phyloP scores from a whole-genome alignment of 2,329 filamentous ascomycete genomes.

The Sporothrix curviconia region DNA sequence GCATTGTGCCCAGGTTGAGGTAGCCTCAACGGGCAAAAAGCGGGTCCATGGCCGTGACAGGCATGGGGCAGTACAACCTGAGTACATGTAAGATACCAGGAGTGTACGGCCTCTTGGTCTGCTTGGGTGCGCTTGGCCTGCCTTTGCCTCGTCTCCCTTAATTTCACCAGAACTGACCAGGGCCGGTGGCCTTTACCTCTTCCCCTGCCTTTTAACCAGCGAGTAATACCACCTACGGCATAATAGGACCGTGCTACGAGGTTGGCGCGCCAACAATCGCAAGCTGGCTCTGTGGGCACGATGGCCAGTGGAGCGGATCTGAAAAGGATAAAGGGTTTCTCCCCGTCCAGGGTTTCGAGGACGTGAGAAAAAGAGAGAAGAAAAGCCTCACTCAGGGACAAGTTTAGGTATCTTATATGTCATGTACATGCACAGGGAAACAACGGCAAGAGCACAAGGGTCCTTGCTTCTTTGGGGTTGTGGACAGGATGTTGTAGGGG shows the following conservation, averaged over 20 bases:
- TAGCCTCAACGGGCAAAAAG: background rate
- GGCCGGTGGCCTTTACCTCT: background rate
- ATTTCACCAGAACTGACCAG: background rate
- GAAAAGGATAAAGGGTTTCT: background rate
- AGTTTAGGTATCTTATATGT: too few species aligned
- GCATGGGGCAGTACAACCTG: background rate
- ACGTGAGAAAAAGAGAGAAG: too few species aligned
- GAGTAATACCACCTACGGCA: background rate
- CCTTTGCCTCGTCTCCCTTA: background rate
- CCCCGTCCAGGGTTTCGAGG: too few species aligned
- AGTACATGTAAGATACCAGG: too few species aligned
- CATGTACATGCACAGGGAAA: background rate
- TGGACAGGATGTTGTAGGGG: background rate
- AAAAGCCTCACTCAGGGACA: background rate
- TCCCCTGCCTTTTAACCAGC: background rate
- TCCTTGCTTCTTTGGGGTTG: background rate
- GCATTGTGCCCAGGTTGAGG: background rate
- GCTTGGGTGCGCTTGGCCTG: background rate
- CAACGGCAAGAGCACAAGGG: background rate
- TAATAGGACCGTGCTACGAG: background rate
- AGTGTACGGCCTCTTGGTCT: background rate
- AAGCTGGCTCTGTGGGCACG: background rate
- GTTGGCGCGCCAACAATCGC: background rate
- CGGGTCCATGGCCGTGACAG: background rate
- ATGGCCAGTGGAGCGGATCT: background rate